Conservation (phyloP, 768 basidiomycete genomes). For the Steccherinum ochraceum region DNA sequence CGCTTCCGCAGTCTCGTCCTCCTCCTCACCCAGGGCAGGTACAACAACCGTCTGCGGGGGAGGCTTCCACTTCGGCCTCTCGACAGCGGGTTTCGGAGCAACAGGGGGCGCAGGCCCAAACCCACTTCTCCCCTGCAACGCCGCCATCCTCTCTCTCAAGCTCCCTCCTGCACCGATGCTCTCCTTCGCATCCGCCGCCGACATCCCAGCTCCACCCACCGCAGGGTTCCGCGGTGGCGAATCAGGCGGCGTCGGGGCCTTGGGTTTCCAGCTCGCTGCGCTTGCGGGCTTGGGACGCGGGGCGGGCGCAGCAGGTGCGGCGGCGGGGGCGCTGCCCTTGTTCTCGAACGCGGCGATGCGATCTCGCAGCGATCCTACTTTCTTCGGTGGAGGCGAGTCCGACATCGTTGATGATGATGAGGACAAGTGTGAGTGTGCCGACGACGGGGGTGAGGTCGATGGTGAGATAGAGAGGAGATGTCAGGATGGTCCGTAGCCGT, state of each 20-base stretch:
- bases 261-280: conserved; percentile 69
- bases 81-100: conserved; percentile 53
- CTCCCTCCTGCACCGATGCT: conserved; percentile 77
- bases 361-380: conserved; percentile 69
- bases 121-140: conserved; percentile 76
- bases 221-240: conserved; percentile 24
- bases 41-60: conserved; percentile 41
- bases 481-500: too few relatives aligned
- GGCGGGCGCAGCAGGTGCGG: conserved; percentile 34
- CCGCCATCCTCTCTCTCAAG: conserved; percentile 93
- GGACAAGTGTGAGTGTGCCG: too few relatives aligned
- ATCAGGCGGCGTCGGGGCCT: conserved; percentile 38
- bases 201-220: conserved; percentile 43
- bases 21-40: conserved; percentile 35
- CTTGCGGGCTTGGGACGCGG: conserved; percentile 58
- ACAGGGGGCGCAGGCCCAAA: conserved; percentile 46
- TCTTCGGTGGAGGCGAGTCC: conserved; percentile 24
- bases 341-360: conserved; percentile 85
- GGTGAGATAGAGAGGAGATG: too few relatives aligned
- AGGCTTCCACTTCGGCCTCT: conserved; percentile 85
- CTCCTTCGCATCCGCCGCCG: conserved; percentile 81
- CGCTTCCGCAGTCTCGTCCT: conserved; percentile 20
- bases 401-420: too few relatives aligned
- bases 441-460: too few relatives aligned
- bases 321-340: conserved; percentile 35